Evolutionary conservation across 1,284 basidiomycete species (phyloP).

Genomic region (Papiliotrema terrestris): DNA sequence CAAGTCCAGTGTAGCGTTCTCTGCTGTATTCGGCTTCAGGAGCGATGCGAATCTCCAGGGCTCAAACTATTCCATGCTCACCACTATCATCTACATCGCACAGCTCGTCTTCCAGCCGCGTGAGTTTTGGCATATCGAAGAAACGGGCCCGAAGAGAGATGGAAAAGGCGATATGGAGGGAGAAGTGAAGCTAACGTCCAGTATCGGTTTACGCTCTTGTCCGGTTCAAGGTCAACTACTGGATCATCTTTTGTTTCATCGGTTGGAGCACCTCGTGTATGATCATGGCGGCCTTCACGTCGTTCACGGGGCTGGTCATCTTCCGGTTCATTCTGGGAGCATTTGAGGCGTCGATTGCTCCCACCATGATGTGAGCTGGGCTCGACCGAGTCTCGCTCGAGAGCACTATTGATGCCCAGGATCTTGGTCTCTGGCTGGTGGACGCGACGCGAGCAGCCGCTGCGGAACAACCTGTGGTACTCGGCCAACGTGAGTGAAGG

Average conservation of each 20-base stretch:
- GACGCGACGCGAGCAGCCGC: constrained; percentile 33
- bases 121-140: too few species aligned
- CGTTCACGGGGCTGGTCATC: constrained; percentile 20
- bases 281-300: constrained; percentile 19
- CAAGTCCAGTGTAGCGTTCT: neutral
- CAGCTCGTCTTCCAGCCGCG: neutral
- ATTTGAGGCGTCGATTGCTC: constrained; percentile 27
- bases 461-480: constrained; percentile 28
- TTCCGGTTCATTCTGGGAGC: constrained; percentile 30
- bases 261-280: constrained; percentile 20
- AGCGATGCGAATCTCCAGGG: neutral
- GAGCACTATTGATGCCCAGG: too few species aligned
- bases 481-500: constrained; percentile 10
- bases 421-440: constrained; percentile 34
- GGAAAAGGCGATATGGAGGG: too few species aligned
- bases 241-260: constrained; percentile 29
- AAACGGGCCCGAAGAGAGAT: too few species aligned
- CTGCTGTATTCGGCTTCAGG: neutral
- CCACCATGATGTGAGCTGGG: constrained; percentile 12
- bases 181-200: neutral
- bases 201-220: neutral
- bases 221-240: constrained; percentile 19
- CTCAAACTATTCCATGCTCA: neutral
- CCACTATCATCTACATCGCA: neutral
- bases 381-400: too few species aligned